Conservation (phyloP, 371 early-diverging fungal species). For the Mucor lusitanicus region DNA sequence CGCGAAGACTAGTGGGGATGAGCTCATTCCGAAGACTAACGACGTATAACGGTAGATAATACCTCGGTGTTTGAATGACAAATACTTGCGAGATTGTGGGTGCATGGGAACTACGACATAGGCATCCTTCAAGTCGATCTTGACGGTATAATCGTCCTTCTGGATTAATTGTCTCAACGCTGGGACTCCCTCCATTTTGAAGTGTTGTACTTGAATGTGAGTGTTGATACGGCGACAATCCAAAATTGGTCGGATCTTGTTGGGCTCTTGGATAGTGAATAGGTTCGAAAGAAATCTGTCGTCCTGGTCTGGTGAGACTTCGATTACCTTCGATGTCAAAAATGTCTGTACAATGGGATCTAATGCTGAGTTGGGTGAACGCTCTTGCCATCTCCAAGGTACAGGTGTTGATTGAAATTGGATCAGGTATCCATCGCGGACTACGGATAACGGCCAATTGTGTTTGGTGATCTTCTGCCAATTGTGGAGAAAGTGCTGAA, state of each 20-base stretch:
- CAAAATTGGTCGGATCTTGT: slow-evolving; percentile 14
- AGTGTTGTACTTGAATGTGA: slow-evolving; percentile 12
- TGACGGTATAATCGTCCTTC: slow-evolving; percentile 2
- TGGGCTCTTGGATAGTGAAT: slow-evolving; percentile 15
- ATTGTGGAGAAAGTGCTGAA: neutral
- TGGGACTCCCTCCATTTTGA: slow-evolving; percentile 22
- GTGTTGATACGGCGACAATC: slow-evolving; percentile 9
- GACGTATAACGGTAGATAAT: slow-evolving; percentile 13
- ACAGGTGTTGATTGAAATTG: neutral
- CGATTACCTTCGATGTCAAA: neutral
- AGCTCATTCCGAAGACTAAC: slow-evolving; percentile 13
- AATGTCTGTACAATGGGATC: neutral
- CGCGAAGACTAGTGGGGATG: slow-evolving; percentile 5
- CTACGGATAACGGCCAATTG: neutral
- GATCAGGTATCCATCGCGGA: slow-evolving; percentile 1
- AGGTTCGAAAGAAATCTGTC: slow-evolving; percentile 6
- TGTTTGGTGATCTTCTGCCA: neutral
- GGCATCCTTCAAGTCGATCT: slow-evolving; percentile 9
- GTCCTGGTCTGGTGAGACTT: slow-evolving; percentile 1
- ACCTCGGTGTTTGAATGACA: slow-evolving; percentile 6
- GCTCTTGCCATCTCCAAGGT: neutral
- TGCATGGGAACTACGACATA: slow-evolving; percentile 10
- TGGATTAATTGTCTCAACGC: slow-evolving; percentile 7
- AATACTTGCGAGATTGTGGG: neutral
- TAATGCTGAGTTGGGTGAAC: too few species aligned